These are phyloP conservation scores for Gaertneriomyces sp. DNA, from an alignment of 192 early-diverging fungal species.

Conservation along the genomic window DNA sequence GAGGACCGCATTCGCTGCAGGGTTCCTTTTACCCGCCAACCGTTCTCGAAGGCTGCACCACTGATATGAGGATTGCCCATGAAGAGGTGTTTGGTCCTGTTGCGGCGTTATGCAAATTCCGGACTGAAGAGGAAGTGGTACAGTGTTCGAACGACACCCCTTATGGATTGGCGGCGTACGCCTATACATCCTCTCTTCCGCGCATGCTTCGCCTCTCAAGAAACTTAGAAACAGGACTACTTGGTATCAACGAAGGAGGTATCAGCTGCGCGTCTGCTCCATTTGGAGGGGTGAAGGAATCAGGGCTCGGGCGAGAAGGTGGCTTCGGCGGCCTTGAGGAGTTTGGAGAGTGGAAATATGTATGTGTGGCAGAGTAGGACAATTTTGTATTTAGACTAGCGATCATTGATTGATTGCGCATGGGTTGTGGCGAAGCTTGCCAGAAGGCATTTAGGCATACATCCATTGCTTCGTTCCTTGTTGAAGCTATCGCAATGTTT, in stretches of 20 bases:
- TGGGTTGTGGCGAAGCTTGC: no score
- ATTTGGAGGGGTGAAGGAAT: slow-evolving; percentile 75
- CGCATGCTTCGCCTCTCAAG: slow-evolving; percentile 80
- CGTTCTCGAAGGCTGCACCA: slow-evolving; percentile 64
- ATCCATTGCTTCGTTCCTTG: no score
- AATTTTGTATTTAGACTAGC: no score
- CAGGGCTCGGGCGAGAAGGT: slow-evolving; percentile 73
- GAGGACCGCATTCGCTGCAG: slow-evolving; percentile 35
- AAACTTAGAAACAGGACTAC: slow-evolving; percentile 79
- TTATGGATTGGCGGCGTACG: slow-evolving; percentile 80
- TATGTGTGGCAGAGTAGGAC: slow-evolving; percentile 35
- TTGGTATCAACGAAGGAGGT: slow-evolving; percentile 80
- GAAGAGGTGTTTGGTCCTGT: slow-evolving; percentile 94
- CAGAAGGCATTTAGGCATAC: no score
- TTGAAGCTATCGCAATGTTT: no score
- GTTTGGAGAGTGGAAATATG: slow-evolving; percentile 65
- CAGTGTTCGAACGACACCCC: slow-evolving; percentile 66
- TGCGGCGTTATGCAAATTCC: slow-evolving; percentile 71
- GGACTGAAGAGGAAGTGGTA: slow-evolving; percentile 71
- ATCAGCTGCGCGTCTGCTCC: slow-evolving; percentile 49
- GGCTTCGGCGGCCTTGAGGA: slow-evolving; percentile 62
- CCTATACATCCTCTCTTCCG: slow-evolving; percentile 71
- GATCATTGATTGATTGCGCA: no score
- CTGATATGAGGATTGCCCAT: slow-evolving; percentile 62
- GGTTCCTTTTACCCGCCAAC: slow-evolving; percentile 74